phyloP scores from a whole-genome alignment of 2,329 filamentous ascomycete species.

The Chalaropsis ovoidea region DNA sequence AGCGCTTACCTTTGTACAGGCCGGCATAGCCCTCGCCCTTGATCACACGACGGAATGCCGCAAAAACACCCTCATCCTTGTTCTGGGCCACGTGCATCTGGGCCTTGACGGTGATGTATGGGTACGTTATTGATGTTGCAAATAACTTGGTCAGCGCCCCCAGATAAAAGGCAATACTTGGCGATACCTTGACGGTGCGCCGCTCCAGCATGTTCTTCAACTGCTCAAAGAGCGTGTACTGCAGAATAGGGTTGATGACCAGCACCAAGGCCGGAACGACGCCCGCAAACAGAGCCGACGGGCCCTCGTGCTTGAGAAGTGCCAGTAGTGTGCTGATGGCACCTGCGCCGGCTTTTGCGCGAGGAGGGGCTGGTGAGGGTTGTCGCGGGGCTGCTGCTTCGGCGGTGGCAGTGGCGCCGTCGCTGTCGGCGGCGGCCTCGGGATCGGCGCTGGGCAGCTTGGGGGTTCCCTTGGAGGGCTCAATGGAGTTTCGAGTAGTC shows the following conservation, averaged over 20 bases:
- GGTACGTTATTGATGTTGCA: conserved; percentile 88
- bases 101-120: conserved; percentile 98
- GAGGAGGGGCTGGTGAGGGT: conserved; percentile 31
- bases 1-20: conserved; percentile 71
- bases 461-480: conserved; percentile 26
- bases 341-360: conserved; percentile 46
- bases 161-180: conserved; percentile 77
- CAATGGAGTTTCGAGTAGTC: conserved; percentile 60
- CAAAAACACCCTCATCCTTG: conserved; percentile 67
- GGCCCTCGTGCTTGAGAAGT: conserved; percentile 74
- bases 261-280: conserved; percentile 86
- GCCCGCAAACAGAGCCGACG: conserved; percentile 75
- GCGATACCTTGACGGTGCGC: conserved; percentile 57
- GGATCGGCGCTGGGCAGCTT: conserved; percentile 32
- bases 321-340: conserved; percentile 73
- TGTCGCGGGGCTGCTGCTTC: conserved; percentile 35
- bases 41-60: conserved; percentile 68
- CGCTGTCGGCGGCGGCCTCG: conserved; percentile 31
- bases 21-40: conserved; percentile 83
- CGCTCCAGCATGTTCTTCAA: conserved; percentile 84
- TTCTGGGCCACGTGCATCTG: conserved; percentile 85
- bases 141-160: conserved; percentile 91
- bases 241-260: conserved; percentile 95
- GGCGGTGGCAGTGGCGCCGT: background rate
- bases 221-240: conserved; percentile 98